A percentile compares a stretch with the other conserved stretches of the same genome.
Evolutionary conservation across 2,329 filamentous ascomycete species (phyloP).

Genomic region (Orbilia blumenaviensis): DNA sequence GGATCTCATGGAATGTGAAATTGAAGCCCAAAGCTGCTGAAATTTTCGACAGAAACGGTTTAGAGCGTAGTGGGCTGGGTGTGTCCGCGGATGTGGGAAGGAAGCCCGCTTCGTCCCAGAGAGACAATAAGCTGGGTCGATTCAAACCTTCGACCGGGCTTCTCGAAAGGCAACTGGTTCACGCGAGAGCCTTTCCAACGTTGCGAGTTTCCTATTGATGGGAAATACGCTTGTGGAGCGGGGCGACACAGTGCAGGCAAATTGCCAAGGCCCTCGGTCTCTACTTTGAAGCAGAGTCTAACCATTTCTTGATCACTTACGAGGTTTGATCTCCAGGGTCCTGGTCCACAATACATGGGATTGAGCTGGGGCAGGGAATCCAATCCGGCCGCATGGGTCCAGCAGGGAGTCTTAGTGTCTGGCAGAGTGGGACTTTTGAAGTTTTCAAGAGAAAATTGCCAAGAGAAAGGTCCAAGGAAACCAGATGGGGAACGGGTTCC

Average conservation of each 20-base stretch:
- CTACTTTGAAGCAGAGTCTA: slow-evolving; percentile 48
- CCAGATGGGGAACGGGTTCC: slow-evolving; percentile 51
- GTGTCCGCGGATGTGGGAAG: slow-evolving; percentile 54
- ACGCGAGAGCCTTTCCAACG: slow-evolving; percentile 28
- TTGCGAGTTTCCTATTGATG: slow-evolving; percentile 48
- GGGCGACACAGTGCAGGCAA: slow-evolving; percentile 27
- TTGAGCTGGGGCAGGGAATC: slow-evolving; percentile 32
- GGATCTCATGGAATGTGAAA: slow-evolving; percentile 37
- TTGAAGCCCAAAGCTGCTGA: slow-evolving; percentile 17
- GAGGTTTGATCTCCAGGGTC: slow-evolving; percentile 47
- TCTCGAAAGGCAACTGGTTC: slow-evolving; percentile 54
- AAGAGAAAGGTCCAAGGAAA: slow-evolving; percentile 5
- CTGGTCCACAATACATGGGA: slow-evolving; percentile 26
- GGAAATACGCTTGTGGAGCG: slow-evolving; percentile 46
- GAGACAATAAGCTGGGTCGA: slow-evolving; percentile 42
- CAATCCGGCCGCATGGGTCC: slow-evolving; percentile 52
- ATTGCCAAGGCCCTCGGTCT: slow-evolving; percentile 36
- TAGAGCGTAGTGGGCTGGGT: slow-evolving; percentile 45
- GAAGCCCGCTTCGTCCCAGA: slow-evolving; percentile 49
- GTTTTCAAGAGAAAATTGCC: slow-evolving; percentile 10
- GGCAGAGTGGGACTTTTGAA: slow-evolving; percentile 32
- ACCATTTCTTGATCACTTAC: slow-evolving; percentile 36
- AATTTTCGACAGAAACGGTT: slow-evolving; percentile 48
- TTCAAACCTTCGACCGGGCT: slow-evolving; percentile 49
- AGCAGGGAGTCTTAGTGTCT: slow-evolving; percentile 40